Evolutionary conservation across 352 stramenopile species (phyloP).

Genomic region (Phytophthora citricola): DNA sequence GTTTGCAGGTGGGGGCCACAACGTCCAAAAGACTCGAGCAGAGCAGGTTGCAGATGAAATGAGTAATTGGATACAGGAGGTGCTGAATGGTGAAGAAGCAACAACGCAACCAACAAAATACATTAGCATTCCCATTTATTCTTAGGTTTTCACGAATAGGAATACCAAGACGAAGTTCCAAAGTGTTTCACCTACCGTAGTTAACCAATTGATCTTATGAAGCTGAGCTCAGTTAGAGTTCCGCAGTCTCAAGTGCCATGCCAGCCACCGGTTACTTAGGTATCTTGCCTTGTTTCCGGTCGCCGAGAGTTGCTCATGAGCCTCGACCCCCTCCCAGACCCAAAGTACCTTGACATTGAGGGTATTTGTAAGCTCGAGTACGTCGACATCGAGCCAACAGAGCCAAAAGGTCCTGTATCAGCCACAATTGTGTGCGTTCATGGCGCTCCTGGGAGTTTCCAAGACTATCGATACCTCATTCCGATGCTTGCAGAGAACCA

Average conservation of each 20-base stretch:
- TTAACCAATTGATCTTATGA: background rate
- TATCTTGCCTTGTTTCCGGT: conserved; percentile 26
- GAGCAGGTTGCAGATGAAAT: conserved; percentile 36
- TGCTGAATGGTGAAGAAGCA: conserved; percentile 19
- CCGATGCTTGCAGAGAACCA: conserved; percentile 44
- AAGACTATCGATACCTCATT: conserved; percentile 62
- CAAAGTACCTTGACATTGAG: conserved; percentile 40
- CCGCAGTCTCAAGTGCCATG: conserved; percentile 6
- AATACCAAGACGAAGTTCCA: conserved; percentile 3
- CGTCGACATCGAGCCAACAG: conserved; percentile 32
- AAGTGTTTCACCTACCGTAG: background rate
- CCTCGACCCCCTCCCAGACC: conserved; percentile 32
- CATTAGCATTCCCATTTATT: conserved; percentile 13
- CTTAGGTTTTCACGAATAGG: conserved; percentile 12
- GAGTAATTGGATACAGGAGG: conserved; percentile 29
- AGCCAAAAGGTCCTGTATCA: background rate
- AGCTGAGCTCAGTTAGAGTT: background rate
- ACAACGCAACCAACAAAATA: conserved; percentile 2
- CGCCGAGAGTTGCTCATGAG: conserved; percentile 24
- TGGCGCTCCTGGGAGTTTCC: conserved; percentile 55
- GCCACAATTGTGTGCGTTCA: conserved; percentile 62
- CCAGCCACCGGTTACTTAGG: conserved; percentile 3
- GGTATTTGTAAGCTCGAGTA: conserved; percentile 50
- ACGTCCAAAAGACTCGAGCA: conserved; percentile 67
- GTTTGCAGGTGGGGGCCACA: conserved; percentile 56